Conservation (phyloP, 345 rosid genomes). For the Rhizophora mangle region DNA sequence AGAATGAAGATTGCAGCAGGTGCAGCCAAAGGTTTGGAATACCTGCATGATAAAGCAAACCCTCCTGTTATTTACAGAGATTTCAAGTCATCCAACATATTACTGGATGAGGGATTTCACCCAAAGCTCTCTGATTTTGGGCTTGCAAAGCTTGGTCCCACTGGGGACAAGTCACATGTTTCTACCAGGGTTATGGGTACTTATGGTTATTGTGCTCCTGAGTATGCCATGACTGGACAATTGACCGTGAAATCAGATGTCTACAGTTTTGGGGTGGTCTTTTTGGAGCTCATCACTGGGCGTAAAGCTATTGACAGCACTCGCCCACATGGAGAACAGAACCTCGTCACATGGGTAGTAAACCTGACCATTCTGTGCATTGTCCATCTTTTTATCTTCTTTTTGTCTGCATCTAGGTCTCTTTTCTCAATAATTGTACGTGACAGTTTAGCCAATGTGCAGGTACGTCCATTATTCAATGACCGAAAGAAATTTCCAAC, state of each 20-base stretch:
- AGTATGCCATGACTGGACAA: slow-evolving; percentile 99
- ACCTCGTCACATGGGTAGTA: slow-evolving; percentile 88
- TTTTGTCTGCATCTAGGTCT: neutral
- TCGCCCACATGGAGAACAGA: slow-evolving; percentile 93
- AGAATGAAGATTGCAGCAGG: slow-evolving; percentile 99
- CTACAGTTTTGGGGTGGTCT: slow-evolving; percentile 92
- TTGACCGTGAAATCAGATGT: slow-evolving; percentile 93
- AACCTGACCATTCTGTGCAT: neutral
- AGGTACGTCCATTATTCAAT: slow-evolving; percentile 86
- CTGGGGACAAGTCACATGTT: slow-evolving; percentile 96
- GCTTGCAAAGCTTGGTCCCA: slow-evolving; percentile 95
- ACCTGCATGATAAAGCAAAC: slow-evolving; percentile 85
- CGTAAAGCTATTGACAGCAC: slow-evolving; percentile 86
- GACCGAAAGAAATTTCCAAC: slow-evolving; percentile 73
- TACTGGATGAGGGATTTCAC: slow-evolving; percentile 80
- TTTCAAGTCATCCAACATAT: slow-evolving; percentile 93
- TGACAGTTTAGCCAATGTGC: slow-evolving; percentile 24
- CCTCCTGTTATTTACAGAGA: slow-evolving; percentile 98
- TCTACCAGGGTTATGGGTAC: slow-evolving; percentile 99
- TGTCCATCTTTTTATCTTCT: neutral
- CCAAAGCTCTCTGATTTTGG: slow-evolving; percentile 99
- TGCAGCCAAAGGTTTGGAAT: slow-evolving; percentile 95
- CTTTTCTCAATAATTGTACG: neutral
- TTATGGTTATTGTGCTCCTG: slow-evolving; percentile 98
- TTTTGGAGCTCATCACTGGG: slow-evolving; percentile 92